These are phyloP conservation scores for Pythium aphanidermatum DNA, from an alignment of 352 stramenopile species.

Conservation along the genomic window DNA sequence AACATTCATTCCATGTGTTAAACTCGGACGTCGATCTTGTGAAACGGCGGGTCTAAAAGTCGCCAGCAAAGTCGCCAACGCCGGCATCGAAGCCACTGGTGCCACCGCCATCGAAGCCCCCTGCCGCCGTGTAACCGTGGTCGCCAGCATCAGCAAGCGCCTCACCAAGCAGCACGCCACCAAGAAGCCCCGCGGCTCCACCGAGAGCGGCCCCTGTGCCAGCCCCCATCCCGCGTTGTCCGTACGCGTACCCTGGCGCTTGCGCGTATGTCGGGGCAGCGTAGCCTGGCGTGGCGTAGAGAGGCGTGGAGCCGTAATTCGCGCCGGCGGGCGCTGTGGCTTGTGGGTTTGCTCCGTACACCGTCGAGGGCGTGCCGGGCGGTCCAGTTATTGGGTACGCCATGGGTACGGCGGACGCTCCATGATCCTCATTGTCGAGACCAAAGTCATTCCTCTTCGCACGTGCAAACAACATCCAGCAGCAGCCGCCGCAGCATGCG, in stretches of 20 bases:
- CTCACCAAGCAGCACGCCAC: conserved; percentile 35
- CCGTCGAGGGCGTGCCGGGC: not conserved
- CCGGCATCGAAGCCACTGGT: conserved; percentile 14
- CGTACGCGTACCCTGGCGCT: conserved; percentile 12
- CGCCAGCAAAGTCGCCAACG: conserved; percentile 30
- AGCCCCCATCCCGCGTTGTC: conserved; percentile 34
- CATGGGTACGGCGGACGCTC: conserved; percentile 5
- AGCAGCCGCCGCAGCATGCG: conserved; percentile 8
- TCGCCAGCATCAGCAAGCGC: conserved; percentile 26
- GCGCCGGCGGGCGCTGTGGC: not conserved
- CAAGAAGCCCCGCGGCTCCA: conserved; percentile 37
- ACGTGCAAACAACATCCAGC: conserved; percentile 9
- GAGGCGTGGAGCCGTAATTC: conserved; percentile 4
- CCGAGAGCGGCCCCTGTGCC: conserved; percentile 39
- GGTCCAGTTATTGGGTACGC: conserved; percentile 9
- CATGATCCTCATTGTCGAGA: not conserved
- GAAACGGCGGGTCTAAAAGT: conserved; percentile 38
- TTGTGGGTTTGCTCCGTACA: not conserved
- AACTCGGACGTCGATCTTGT: conserved; percentile 15
- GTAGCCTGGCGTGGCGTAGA: conserved; percentile 22
- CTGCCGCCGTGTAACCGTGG: not conserved
- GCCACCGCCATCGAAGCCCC: conserved; percentile 5
- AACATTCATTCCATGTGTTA: conserved; percentile 14
- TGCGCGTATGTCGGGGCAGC: conserved; percentile 1
- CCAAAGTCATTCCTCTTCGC: not conserved